These are phyloP conservation scores for Krasilnikovozyma curviuscula DNA, from an alignment of 768 basidiomycete genomes.

Conservation along the genomic window DNA sequence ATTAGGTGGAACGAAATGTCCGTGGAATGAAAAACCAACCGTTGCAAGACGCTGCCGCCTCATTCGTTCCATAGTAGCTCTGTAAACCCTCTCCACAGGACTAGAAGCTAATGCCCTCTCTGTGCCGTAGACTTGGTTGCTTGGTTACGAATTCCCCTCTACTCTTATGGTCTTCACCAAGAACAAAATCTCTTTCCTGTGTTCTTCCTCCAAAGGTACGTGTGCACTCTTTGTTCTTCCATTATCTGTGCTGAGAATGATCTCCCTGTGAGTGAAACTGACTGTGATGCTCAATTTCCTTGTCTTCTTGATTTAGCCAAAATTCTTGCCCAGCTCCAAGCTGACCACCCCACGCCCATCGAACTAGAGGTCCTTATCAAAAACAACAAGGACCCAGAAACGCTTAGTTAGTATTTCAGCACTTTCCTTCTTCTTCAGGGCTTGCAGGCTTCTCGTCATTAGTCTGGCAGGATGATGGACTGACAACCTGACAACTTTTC, in stretches of 20 bases:
- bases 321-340: constrained; percentile 58
- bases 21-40: background rate
- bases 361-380: constrained; percentile 4
- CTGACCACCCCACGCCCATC: constrained; percentile 21
- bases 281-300: background rate
- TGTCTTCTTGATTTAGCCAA: constrained; percentile 39
- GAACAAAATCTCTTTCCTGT: constrained; percentile 55
- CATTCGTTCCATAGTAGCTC: background rate
- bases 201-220: constrained; percentile 73
- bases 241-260: background rate
- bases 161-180: constrained; percentile 71
- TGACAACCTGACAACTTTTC: too few relatives aligned
- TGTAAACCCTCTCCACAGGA: background rate
- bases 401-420: background rate
- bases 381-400: constrained; percentile 1
- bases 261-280: background rate
- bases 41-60: background rate
- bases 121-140: constrained; percentile 61
- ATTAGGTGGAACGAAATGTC: background rate
- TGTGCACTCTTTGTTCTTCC: background rate
- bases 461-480: too few relatives aligned
- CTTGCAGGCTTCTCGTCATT: too few relatives aligned
- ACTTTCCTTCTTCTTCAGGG: background rate
- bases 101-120: constrained; percentile 5
- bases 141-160: constrained; percentile 94